Conservation (phyloP, 768 basidiomycete genomes). For the Podaxis carcinomalis region DNA sequence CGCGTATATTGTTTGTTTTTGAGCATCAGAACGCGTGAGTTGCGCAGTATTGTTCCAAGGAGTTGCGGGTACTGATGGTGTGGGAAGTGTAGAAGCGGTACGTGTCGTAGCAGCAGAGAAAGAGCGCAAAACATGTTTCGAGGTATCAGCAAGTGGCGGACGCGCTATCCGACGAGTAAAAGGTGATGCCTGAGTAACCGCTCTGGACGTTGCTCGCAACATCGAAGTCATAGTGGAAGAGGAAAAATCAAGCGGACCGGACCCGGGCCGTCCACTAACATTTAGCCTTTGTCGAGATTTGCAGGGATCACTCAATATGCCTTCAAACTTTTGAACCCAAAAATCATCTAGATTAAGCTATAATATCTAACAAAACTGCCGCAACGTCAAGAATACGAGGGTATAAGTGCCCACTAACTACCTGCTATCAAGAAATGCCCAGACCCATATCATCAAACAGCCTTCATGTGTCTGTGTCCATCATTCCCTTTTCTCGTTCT, state of each 20-base stretch:
- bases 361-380: neutral
- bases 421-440: neutral
- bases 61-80: neutral
- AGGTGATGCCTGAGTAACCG: neutral
- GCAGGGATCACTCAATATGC: too few species aligned
- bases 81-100: neutral
- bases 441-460: neutral
- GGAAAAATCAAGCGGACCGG: neutral
- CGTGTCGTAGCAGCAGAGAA: neutral
- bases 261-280: neutral
- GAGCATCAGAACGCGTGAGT: conserved; percentile 40
- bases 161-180: neutral
- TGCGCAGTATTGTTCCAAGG: neutral
- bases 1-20: conserved; percentile 79
- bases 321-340: too few species aligned
- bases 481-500: conserved; percentile 18
- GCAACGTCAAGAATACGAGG: neutral
- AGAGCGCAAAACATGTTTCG: neutral
- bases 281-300: too few species aligned
- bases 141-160: neutral
- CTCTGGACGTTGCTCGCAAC: neutral
- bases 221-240: neutral
- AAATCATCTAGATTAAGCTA: neutral
- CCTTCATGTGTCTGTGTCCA: conserved; percentile 7
- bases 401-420: neutral